A percentile compares a stretch with the other conserved stretches of the same genome.
phyloP scores from a whole-genome alignment of 768 basidiomycete genomes.

The Suillus subalutaceus region DNA sequence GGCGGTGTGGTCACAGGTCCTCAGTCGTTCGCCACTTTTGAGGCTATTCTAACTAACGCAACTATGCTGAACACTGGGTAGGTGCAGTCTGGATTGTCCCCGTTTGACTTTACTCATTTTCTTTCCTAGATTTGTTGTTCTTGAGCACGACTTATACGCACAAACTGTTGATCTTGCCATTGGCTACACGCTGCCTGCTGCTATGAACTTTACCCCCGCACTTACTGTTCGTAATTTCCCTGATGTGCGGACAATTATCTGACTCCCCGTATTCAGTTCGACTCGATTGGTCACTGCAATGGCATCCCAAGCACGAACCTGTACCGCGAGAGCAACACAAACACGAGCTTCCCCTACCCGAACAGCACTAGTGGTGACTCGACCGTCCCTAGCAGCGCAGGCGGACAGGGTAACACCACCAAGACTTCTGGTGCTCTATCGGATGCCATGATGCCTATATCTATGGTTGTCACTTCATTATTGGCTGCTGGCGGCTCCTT shows the following conservation, averaged over 20 bases:
- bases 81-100: slow-evolving; percentile 16
- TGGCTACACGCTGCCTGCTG: slow-evolving; percentile 82
- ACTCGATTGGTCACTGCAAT: slow-evolving; percentile 80
- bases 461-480: slow-evolving; percentile 15
- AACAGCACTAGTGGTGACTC: slow-evolving; percentile 33
- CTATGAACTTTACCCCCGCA: slow-evolving; percentile 62
- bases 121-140: slow-evolving; percentile 72
- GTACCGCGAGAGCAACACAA: slow-evolving; percentile 83
- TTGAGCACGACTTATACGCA: slow-evolving; percentile 85
- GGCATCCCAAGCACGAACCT: slow-evolving; percentile 64
- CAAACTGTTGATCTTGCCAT: slow-evolving; percentile 90
- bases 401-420: slow-evolving; percentile 7
- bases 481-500: slow-evolving; percentile 18
- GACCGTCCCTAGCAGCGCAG: slow-evolving; percentile 17
- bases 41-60: slow-evolving; percentile 73
- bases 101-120: slow-evolving; percentile 6
- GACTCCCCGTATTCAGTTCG: slow-evolving; percentile 42
- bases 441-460: slow-evolving; percentile 17
- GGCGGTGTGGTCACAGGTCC: slow-evolving; percentile 70
- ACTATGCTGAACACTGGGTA: slow-evolving; percentile 62
- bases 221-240: slow-evolving; percentile 53
- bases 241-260: slow-evolving; percentile 1
- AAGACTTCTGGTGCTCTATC: slow-evolving; percentile 19
- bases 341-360: slow-evolving; percentile 62
- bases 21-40: slow-evolving; percentile 68